phyloP scores from a whole-genome alignment of 2,329 filamentous ascomycete species.

The Penicillium expansum region DNA sequence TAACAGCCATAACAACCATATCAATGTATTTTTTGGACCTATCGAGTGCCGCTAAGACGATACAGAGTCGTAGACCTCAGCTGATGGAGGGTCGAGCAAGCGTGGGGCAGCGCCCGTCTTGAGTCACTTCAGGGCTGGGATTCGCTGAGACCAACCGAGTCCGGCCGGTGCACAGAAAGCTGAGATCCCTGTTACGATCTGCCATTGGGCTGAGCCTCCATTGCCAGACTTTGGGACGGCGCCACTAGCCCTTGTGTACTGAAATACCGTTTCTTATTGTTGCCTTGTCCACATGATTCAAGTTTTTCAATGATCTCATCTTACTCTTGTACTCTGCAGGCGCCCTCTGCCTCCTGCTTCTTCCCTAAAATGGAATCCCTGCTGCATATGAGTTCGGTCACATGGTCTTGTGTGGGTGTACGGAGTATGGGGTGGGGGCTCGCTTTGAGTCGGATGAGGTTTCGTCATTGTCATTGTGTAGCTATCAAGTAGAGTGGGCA shows the following conservation, averaged over 20 bases:
- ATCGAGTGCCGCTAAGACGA: slow-evolving; percentile 17
- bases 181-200: slow-evolving; percentile 40
- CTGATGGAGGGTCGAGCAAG: slow-evolving; percentile 34
- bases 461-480: background rate
- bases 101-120: slow-evolving; percentile 33
- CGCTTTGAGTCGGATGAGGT: slow-evolving; percentile 3
- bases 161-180: slow-evolving; percentile 28
- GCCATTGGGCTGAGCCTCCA: slow-evolving; percentile 39
- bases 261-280: slow-evolving; percentile 5
- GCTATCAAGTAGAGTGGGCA: background rate
- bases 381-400: slow-evolving; percentile 28
- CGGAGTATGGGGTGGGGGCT: background rate
- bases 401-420: slow-evolving; percentile 16
- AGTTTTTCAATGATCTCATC: slow-evolving; percentile 20
- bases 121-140: slow-evolving; percentile 30
- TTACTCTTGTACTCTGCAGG: slow-evolving; percentile 10
- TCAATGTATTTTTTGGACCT: slow-evolving; percentile 15
- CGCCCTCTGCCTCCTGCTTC: slow-evolving; percentile 2
- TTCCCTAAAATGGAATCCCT: slow-evolving; percentile 13
- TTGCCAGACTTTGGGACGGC: slow-evolving; percentile 36
- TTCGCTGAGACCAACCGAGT: slow-evolving; percentile 31
- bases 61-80: slow-evolving; percentile 24
- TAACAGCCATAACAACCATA: background rate
- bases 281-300: slow-evolving; percentile 6
- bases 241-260: slow-evolving; percentile 17